A percentile compares a stretch with the other conserved stretches of the same genome.
Evolutionary conservation across 805 yeast species (phyloP).

Genomic region (Pichia occidentalis): DNA sequence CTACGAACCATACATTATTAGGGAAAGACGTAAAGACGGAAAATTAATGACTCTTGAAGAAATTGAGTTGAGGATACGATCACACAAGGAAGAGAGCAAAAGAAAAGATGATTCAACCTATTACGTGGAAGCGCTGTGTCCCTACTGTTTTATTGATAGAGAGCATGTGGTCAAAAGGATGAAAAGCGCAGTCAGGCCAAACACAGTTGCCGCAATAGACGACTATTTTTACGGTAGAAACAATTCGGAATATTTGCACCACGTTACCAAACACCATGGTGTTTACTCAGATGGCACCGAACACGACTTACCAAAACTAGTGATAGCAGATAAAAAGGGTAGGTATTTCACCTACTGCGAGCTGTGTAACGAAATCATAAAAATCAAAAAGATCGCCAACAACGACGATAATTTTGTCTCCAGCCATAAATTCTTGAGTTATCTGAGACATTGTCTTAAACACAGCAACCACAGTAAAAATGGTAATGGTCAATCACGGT

Average conservation of each 20-base stretch:
- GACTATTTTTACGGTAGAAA: constrained; percentile 24
- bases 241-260: constrained; percentile 28
- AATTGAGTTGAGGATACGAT: not conserved
- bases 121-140: constrained; percentile 25
- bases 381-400: constrained; percentile 16
- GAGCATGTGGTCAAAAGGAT: too few species aligned
- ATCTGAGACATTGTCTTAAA: constrained; percentile 25
- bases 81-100: constrained; percentile 5
- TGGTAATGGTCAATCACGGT: constrained; percentile 2
- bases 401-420: constrained; percentile 1
- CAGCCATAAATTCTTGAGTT: constrained; percentile 23
- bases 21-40: constrained; percentile 13
- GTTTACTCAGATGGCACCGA: constrained; percentile 26
- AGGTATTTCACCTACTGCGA: constrained; percentile 23
- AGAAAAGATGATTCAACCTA: constrained; percentile 14
- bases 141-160: too few species aligned
- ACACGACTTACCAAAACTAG: constrained; percentile 21
- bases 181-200: constrained; percentile 8
- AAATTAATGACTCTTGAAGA: not conserved
- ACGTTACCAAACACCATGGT: constrained; percentile 30
- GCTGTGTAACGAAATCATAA: constrained; percentile 18
- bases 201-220: constrained; percentile 3
- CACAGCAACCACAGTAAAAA: constrained; percentile 23
- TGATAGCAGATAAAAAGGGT: constrained; percentile 16
- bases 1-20: constrained; percentile 17